Evolutionary conservation across 164 flowering plant species (phyloP).

Genomic region (Akebia trifoliata): DNA sequence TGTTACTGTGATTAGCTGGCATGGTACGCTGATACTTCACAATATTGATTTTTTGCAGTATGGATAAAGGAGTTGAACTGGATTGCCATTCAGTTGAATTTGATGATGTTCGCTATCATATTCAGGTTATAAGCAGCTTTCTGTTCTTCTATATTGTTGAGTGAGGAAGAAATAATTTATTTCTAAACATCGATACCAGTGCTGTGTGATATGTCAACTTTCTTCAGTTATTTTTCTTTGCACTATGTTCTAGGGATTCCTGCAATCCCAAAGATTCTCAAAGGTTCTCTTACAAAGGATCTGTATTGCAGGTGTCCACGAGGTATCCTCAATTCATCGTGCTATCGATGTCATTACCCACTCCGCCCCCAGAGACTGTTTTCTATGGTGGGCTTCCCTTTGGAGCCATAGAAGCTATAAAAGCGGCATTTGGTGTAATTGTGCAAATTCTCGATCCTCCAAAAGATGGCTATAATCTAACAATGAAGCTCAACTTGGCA

Average conservation of each 20-base stretch:
- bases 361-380: slow-evolving; percentile 79
- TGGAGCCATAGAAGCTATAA: slow-evolving; percentile 93
- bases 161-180: not conserved
- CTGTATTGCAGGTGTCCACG: slow-evolving; percentile 55
- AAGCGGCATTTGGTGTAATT: slow-evolving; percentile 63
- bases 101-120: slow-evolving; percentile 83
- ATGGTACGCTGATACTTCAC: too few relatives aligned
- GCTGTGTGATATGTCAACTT: slow-evolving; percentile 1
- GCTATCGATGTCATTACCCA: slow-evolving; percentile 75
- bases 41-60: slow-evolving; percentile 44
- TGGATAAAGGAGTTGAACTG: slow-evolving; percentile 83
- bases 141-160: not conserved
- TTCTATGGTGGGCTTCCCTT: slow-evolving; percentile 78
- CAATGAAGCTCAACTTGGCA: slow-evolving; percentile 75
- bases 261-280: not conserved
- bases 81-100: slow-evolving; percentile 90
- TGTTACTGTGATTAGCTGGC: too few relatives aligned
- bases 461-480: slow-evolving; percentile 89
- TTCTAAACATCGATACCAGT: not conserved
- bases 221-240: not conserved
- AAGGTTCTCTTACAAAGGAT: slow-evolving; percentile 4
- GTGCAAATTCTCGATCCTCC: slow-evolving; percentile 98
- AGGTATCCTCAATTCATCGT: slow-evolving; percentile 66
- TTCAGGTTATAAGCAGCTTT: slow-evolving; percentile 53
- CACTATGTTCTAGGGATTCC: not conserved